These are phyloP conservation scores for Trichoderma parareesei DNA, from an alignment of 495 filamentous ascomycete species.

Conservation along the genomic window DNA sequence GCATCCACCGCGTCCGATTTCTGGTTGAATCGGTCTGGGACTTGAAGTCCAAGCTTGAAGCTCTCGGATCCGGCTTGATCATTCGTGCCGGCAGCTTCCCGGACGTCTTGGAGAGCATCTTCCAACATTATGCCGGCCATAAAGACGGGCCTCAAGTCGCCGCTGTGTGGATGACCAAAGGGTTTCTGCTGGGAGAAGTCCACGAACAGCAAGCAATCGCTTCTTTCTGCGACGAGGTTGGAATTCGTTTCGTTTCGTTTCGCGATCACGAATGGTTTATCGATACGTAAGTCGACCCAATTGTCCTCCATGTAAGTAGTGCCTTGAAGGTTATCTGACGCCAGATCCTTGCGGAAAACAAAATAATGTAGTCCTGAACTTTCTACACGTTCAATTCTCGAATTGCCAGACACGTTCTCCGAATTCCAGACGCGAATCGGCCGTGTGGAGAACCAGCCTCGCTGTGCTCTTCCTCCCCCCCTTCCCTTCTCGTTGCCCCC, in stretches of 20 bases:
- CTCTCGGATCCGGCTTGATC: constrained; percentile 48
- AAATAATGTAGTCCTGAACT: constrained; percentile 23
- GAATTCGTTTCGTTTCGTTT: constrained; percentile 51
- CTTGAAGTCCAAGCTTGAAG: constrained; percentile 48
- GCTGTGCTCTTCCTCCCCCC: constrained; percentile 38
- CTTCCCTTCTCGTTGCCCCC: constrained; percentile 39
- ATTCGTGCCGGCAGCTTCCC: constrained; percentile 52
- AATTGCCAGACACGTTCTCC: constrained; percentile 62
- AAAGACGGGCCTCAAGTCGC: constrained; percentile 36
- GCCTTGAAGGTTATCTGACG: background rate
- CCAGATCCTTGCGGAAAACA: no score
- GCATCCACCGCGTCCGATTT: constrained; percentile 59
- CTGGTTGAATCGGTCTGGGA: constrained; percentile 61
- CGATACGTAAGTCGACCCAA: constrained; percentile 49
- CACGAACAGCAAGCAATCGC: constrained; percentile 47
- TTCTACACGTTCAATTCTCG: constrained; percentile 33
- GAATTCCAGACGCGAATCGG: constrained; percentile 58
- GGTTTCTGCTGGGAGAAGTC: constrained; percentile 58
- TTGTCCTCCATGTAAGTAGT: background rate
- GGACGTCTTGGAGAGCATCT: constrained; percentile 44
- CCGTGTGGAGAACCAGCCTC: constrained; percentile 52
- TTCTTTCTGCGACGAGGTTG: constrained; percentile 35
- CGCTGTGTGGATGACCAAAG: constrained; percentile 60
- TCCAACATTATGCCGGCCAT: constrained; percentile 35
- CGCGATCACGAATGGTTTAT: constrained; percentile 67